Conservation (phyloP, 441 rosid genomes). For the Gossypium trilobum region DNA sequence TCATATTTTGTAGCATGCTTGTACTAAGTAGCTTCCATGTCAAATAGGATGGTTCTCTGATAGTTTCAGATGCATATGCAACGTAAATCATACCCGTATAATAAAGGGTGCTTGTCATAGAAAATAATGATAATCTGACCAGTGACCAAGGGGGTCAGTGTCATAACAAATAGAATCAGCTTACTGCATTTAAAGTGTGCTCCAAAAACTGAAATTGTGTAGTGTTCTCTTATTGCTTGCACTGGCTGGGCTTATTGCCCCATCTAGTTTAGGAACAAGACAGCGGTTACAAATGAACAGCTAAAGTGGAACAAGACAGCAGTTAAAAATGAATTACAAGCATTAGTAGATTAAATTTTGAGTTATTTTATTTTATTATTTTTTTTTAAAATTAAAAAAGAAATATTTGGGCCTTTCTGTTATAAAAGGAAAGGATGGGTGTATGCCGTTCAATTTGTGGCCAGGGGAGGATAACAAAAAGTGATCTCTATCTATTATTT, state of each 20-base stretch:
- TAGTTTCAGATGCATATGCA: slow-evolving; percentile 1
- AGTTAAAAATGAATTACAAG: neutral
- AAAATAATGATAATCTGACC: slow-evolving; percentile 1
- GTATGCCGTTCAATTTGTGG: neutral
- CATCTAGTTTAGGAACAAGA: slow-evolving; percentile 12
- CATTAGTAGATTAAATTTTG: neutral
- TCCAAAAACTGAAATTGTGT: neutral
- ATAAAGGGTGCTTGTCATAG: neutral
- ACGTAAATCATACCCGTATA: neutral
- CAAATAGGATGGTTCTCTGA: neutral
- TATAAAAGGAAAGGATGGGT: neutral
- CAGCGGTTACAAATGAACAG: neutral
- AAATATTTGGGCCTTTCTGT: neutral
- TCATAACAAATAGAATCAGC: neutral
- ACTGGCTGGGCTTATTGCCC: neutral
- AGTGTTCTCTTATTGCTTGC: neutral
- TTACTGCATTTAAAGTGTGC: neutral
- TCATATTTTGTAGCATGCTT: neutral
- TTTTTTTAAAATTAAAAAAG: neutral
- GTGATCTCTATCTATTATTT: neutral
- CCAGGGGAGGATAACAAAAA: neutral
- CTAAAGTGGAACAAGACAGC: slow-evolving; percentile 6
- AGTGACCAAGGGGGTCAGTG: neutral
- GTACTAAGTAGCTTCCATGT: slow-evolving; percentile 5
- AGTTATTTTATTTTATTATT: no score